Percentiles rank a stretch among this genome's conserved stretches.
phyloP scores from a whole-genome alignment of 1,139 yeast species.

The Yamadazyma jaroonii region DNA sequence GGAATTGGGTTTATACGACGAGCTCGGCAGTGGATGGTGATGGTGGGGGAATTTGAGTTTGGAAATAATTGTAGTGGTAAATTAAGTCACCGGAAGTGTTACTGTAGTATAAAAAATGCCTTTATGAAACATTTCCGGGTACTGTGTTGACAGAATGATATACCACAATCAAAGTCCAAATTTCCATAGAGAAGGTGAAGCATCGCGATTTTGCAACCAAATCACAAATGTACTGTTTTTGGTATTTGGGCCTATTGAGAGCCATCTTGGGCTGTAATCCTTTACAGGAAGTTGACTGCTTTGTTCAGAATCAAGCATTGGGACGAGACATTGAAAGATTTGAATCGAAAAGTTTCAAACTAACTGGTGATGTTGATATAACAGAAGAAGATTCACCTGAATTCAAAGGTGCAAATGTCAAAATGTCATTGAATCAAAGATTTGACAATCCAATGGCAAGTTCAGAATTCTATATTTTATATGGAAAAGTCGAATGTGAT shows the following conservation, averaged over 20 bases:
- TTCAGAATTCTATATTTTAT: slow-evolving; percentile 36
- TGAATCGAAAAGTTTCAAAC: slow-evolving; percentile 4
- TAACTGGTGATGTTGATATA: slow-evolving; percentile 7
- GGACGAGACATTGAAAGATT: slow-evolving; percentile 8
- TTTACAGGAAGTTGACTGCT: slow-evolving; percentile 18
- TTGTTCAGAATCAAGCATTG: slow-evolving; percentile 23
- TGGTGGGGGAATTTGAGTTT: too few relatives aligned
- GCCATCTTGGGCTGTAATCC: slow-evolving; percentile 23
- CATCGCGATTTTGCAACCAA: slow-evolving; percentile 3
- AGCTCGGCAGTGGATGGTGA: too few relatives aligned
- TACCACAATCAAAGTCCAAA: too few relatives aligned
- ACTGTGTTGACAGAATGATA: too few relatives aligned
- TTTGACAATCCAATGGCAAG: slow-evolving; percentile 39
- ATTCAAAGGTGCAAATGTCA: not conserved
- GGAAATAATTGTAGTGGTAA: too few relatives aligned
- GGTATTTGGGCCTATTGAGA: not conserved
- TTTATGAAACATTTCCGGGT: too few relatives aligned
- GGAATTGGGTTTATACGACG: too few relatives aligned
- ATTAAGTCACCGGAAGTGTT: too few relatives aligned
- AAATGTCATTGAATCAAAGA: slow-evolving; percentile 20
- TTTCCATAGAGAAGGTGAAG: too few relatives aligned
- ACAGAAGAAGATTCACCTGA: not conserved
- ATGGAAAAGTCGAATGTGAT: slow-evolving; percentile 44
- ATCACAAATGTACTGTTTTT: slow-evolving; percentile 1
- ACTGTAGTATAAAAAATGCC: too few relatives aligned